Conservation (phyloP, 192 early-diverging fungal genomes). For the Coemansia sp. region DNA sequence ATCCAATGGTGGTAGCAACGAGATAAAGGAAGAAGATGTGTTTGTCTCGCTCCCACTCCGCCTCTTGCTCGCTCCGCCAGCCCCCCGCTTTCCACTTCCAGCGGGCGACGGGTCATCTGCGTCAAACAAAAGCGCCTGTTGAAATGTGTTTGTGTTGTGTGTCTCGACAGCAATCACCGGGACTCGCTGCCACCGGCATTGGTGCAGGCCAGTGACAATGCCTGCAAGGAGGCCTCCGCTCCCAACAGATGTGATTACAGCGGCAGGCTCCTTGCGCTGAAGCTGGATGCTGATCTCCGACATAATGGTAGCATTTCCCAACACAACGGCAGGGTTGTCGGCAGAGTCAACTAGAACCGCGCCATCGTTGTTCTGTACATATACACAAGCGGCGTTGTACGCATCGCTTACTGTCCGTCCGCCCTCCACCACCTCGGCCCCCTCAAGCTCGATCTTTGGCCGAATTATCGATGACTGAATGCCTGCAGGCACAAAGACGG, state of each 20-base stretch:
- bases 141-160: conserved; percentile 72
- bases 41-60: conserved; percentile 44
- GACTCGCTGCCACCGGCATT: conserved; percentile 65
- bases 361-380: conserved; percentile 28
- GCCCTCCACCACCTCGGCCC: conserved; percentile 52
- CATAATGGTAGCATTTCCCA: conserved; percentile 65
- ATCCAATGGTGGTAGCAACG: conserved; percentile 62
- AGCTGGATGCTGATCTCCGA: conserved; percentile 69
- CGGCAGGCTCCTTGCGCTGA: conserved; percentile 60
- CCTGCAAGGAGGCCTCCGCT: conserved; percentile 74
- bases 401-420: conserved; percentile 40
- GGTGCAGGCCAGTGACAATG: conserved; percentile 64
- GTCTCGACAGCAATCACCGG: conserved; percentile 77
- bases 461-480: conserved; percentile 53
- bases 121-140: conserved; percentile 62
- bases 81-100: not conserved
- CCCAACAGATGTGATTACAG: conserved; percentile 67
- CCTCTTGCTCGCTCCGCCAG: conserved; percentile 8
- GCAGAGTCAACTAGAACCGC: conserved; percentile 48
- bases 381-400: conserved; percentile 30
- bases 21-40: conserved; percentile 22
- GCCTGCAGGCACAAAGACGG: conserved; percentile 61
- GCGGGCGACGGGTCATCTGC: conserved; percentile 26
- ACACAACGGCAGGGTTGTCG: conserved; percentile 62
- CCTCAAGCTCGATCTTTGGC: conserved; percentile 64